Evolutionary conservation across 2,329 filamentous ascomycete genomes (phyloP), one percentile per base, ranked within the genome.

Genomic region (Microsporum ferrugineum): DNA sequence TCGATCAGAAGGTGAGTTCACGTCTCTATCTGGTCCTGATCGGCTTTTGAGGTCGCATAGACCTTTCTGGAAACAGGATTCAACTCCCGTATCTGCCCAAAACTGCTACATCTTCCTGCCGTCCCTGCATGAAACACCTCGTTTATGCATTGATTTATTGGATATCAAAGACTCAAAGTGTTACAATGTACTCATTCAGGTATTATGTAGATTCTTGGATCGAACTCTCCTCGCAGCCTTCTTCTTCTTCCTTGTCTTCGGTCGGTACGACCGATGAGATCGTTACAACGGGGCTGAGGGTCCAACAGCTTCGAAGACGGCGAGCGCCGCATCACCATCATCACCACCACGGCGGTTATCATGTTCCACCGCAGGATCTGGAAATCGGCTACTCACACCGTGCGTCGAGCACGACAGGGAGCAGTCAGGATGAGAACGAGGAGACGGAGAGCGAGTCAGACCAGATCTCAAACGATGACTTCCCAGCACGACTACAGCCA

Each of bases 341-440:
- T 49, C 84, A 85, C 66, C 83, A 87, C 62, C 84, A 86, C 62
- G 53, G 59, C 27, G 36, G 33, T 3, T 49, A 56, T 64, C 75
- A 75, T 38, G 65, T 72, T 41, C 72, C 66, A 38, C 73, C 71
- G 70, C 75, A 69, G 66, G 74, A 73, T 53, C 71, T 73, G 34
- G 71, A 73, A 62, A 68, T 76, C 59, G 70, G 73, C 60, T 76
- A 76, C 60, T 70, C 73, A 5, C 71, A 71, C 49, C 75, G 77
- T 45, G 75, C 81, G 14, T 70, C 73, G 33, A 80, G 76, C 63
- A 69, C 71, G 47, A 78, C 76, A 10, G 77, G 76, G 58, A 95
- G 90, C 74, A 95, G 91, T 69, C 90, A 96, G 72, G 91, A 96
- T 67, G 91, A 96, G 76, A 95, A 95, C 69, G 90, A 95, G 38